phyloP scores from a whole-genome alignment of 139 green algal species.

The Picochlorum sp. region DNA sequence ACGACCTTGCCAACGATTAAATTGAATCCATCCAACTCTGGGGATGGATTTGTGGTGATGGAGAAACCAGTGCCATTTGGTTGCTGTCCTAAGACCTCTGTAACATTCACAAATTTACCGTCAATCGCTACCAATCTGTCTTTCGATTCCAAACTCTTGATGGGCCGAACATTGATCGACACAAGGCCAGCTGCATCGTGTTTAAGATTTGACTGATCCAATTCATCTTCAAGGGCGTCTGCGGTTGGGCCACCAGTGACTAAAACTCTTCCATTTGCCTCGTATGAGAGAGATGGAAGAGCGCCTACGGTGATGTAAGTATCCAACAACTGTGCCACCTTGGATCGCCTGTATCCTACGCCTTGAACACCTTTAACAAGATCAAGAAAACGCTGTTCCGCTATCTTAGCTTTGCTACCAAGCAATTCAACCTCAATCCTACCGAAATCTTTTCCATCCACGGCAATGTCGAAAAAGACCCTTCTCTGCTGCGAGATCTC shows the following conservation, averaged over 20 bases:
- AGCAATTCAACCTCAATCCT: constrained; percentile 36
- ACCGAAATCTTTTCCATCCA: constrained; percentile 34
- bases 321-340: constrained; percentile 33
- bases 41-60: constrained; percentile 36
- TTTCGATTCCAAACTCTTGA: constrained; percentile 23
- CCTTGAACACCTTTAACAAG: constrained; percentile 39
- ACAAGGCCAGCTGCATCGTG: constrained; percentile 24
- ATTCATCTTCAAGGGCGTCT: constrained; percentile 32
- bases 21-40: constrained; percentile 43
- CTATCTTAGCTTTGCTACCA: constrained; percentile 13
- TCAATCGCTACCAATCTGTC: constrained; percentile 43
- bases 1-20: constrained; percentile 48
- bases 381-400: constrained; percentile 28
- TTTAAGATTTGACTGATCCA: neutral
- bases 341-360: constrained; percentile 34
- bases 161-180: constrained; percentile 20
- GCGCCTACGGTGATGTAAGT: constrained; percentile 12
- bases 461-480: constrained; percentile 41
- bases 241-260: constrained; percentile 27
- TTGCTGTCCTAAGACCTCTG: constrained; percentile 28
- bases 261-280: constrained; percentile 11
- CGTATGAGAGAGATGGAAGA: constrained; percentile 14
- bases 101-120: constrained; percentile 49
- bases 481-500: constrained; percentile 1
- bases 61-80: constrained; percentile 49